Conservation (phyloP, 495 filamentous ascomycete genomes). For the Talaromyces stipitatus region DNA sequence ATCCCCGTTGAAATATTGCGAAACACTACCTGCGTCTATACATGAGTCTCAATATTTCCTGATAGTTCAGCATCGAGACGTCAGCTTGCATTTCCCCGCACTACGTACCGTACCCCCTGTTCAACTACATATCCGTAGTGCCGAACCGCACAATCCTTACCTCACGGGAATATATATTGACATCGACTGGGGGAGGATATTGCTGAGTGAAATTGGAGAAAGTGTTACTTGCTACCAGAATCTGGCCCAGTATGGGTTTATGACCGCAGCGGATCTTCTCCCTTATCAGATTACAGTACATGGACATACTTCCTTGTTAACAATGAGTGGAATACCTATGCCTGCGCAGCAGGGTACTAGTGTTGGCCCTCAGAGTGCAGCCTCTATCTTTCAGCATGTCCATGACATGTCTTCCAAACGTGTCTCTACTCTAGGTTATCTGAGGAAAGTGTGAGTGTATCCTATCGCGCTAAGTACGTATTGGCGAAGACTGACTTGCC, state of each 20-base stretch:
- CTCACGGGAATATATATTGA: neutral
- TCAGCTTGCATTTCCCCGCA: neutral
- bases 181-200: neutral
- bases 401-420: constrained; percentile 85
- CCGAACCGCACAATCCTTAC: neutral
- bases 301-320: constrained; percentile 25
- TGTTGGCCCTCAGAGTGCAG: constrained; percentile 52
- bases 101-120: neutral
- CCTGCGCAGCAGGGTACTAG: constrained; percentile 14
- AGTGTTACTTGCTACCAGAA: neutral
- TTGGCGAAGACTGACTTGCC: neutral
- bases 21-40: neutral
- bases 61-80: neutral
- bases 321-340: constrained; percentile 20
- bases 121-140: neutral
- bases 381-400: constrained; percentile 71
- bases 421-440: constrained; percentile 91
- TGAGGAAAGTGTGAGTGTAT: constrained; percentile 73
- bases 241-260: neutral
- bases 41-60: neutral
- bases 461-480: too few species aligned
- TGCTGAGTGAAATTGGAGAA: neutral
- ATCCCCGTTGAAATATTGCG: neutral
- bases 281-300: constrained; percentile 30
- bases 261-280: constrained; percentile 14